These are phyloP conservation scores for Solanum habrochaites DNA, from an alignment of 257 asterid genomes.

Conservation along the genomic window DNA sequence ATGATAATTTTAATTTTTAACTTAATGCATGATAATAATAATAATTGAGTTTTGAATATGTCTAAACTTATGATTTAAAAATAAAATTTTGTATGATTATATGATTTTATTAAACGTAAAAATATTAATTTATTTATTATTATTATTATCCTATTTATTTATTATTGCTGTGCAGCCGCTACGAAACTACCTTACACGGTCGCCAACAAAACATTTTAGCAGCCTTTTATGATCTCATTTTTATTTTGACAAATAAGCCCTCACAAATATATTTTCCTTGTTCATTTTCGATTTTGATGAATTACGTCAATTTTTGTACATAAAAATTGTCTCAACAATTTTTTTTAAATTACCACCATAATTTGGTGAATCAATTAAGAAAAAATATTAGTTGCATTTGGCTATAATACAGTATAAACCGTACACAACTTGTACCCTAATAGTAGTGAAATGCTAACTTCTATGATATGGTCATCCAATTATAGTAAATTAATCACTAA, in stretches of 20 bases:
- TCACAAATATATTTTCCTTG: background rate
- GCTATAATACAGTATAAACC: background rate
- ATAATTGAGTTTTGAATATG: no score
- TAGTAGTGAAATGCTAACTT: background rate
- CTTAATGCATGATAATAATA: no score
- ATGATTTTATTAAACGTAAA: no score
- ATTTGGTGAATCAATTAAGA: background rate
- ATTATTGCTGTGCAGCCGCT: background rate
- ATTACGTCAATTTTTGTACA: background rate
- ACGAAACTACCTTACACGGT: background rate
- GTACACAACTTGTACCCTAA: background rate
- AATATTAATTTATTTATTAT: no score
- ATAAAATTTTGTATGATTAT: no score
- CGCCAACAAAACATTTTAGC: background rate
- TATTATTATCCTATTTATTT: no score
- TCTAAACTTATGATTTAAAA: accelerated
- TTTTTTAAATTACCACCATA: background rate
- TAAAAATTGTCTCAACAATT: no score
- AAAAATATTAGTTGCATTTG: background rate
- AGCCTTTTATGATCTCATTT: background rate
- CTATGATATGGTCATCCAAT: background rate
- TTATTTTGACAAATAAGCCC: background rate
- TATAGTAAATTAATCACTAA: background rate
- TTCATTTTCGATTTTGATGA: background rate
- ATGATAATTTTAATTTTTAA: no score